A percentile compares a stretch with the other conserved stretches of the same genome.
Conservation (phyloP, 2,329 filamentous ascomycete species). For the Penicillium sp. region DNA sequence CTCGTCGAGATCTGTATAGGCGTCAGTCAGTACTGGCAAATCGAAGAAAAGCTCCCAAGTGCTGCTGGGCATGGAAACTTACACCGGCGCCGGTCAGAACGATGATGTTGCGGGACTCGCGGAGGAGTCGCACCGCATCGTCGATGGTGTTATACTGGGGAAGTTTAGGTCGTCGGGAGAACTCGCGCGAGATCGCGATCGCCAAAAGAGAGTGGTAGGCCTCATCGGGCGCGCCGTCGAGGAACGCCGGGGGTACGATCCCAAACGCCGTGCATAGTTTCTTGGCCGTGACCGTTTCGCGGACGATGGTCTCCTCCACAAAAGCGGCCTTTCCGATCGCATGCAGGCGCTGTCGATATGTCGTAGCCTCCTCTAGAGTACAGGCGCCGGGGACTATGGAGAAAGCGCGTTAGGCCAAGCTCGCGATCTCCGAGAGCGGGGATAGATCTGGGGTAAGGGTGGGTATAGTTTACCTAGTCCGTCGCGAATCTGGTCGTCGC, state of each 20-base stretch:
- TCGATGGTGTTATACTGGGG: slow-evolving; percentile 79
- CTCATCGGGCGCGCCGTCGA: slow-evolving; percentile 72
- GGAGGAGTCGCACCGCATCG: slow-evolving; percentile 78
- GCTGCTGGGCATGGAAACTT: slow-evolving; percentile 23
- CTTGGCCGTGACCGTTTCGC: slow-evolving; percentile 71
- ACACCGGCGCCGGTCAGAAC: slow-evolving; percentile 88
- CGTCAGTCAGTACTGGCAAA: slow-evolving; percentile 1
- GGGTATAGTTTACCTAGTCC: slow-evolving; percentile 39
- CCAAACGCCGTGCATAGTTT: slow-evolving; percentile 86
- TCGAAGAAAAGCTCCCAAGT: not conserved
- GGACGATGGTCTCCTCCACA: slow-evolving; percentile 69
- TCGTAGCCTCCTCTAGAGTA: slow-evolving; percentile 67
- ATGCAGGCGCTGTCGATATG: slow-evolving; percentile 70
- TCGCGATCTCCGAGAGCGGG: slow-evolving; percentile 22
- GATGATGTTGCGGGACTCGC: slow-evolving; percentile 77
- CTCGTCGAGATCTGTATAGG: slow-evolving; percentile 76
- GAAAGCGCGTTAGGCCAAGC: slow-evolving; percentile 13
- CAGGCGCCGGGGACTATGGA: slow-evolving; percentile 55
- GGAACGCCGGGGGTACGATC: slow-evolving; percentile 70
- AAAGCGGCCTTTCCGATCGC: slow-evolving; percentile 77
- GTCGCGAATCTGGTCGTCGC: slow-evolving; percentile 52
- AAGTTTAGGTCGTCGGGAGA: slow-evolving; percentile 79
- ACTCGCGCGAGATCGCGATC: slow-evolving; percentile 75
- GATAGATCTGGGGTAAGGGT: slow-evolving; percentile 19
- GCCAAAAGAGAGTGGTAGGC: slow-evolving; percentile 74